Evolutionary conservation across 2,329 filamentous ascomycete species (phyloP), one percentile per base, ranked within the genome.

Genomic region (Mycocentrospora acerina): DNA sequence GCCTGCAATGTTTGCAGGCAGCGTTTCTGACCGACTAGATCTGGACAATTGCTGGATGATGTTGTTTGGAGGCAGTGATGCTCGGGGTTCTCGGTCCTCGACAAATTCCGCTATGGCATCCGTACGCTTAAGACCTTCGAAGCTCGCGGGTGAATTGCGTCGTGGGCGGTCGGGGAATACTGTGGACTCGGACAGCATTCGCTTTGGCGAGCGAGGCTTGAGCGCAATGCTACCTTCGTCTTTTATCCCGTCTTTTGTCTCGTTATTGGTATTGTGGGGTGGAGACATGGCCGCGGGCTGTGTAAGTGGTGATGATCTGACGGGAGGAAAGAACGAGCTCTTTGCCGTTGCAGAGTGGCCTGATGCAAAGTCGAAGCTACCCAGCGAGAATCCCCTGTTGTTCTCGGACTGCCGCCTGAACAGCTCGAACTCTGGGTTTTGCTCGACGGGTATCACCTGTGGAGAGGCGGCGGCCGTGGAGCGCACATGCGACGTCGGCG

Each of bases 361-460:
- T 38, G 67, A 60, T 15, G 62, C 67, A 58, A 74, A 73, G 32
- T 67, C 64, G 40, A 74, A 62, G 14, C 57, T 67, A 18, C 68
- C 70, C 28, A 67, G 49, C 5, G 72, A 57, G 39, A 67, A 73
- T 35, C 68, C 71, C 15, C 62, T 64, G 51, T 83, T 83, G 24
- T 79, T 74, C 57, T 90, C 86, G 12, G 65, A 66, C 57, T 89
- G 84, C 48, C 77, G 81, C 53, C 77, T 78, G 62, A 94, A 91
- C 2, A 85, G 85, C 62, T 91, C 88, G 48, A 86, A 91, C n/a
- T 90, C 84, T 6, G 86, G 80, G 55, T 90, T 90, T 24, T 84
- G 81, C 55, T 91, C 86, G 34, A 88, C 71, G 0, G 87, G 79
- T 6, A 89, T 71, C 48, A 83, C 78, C 46, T 82, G 82, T 2